phyloP scores from a whole-genome alignment of 2,329 filamentous ascomycete genomes.

The Chrysosporium queenslandicum region DNA sequence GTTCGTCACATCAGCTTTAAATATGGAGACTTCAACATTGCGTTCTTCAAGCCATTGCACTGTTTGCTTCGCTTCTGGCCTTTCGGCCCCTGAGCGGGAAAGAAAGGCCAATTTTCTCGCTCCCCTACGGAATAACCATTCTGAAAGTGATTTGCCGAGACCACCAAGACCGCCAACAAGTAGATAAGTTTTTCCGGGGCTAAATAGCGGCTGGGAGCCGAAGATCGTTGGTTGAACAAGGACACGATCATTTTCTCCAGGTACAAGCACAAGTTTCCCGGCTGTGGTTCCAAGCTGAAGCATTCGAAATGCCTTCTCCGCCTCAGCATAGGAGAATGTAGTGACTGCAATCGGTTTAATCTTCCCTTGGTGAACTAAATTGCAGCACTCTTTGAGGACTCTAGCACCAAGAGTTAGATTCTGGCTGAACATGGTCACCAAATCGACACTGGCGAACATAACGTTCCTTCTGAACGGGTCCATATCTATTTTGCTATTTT shows the following conservation, averaged over 20 bases:
- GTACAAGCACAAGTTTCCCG: slow-evolving; percentile 20
- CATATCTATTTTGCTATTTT: slow-evolving; percentile 13
- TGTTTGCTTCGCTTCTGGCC: not conserved
- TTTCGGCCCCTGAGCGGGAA: slow-evolving; percentile 20
- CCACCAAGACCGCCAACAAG: slow-evolving; percentile 11
- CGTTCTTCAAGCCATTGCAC: slow-evolving; percentile 8
- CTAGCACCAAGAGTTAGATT: slow-evolving; percentile 4
- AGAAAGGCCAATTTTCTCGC: slow-evolving; percentile 26
- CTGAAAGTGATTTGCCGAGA: slow-evolving; percentile 5
- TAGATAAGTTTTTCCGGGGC: slow-evolving; percentile 8
- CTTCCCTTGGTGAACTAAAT: not conserved
- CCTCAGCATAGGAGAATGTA: slow-evolving; percentile 15
- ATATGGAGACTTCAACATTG: slow-evolving; percentile 13
- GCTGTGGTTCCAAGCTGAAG: slow-evolving; percentile 26
- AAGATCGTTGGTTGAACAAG: slow-evolving; percentile 13
- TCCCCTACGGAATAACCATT: slow-evolving; percentile 14
- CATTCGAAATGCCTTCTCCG: slow-evolving; percentile 20
- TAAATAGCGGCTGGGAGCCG: slow-evolving; percentile 11
- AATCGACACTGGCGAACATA: slow-evolving; percentile 24
- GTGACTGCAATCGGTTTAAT: slow-evolving; percentile 10
- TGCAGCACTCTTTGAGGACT: not conserved
- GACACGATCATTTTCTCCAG: slow-evolving; percentile 8
- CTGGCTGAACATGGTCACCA: slow-evolving; percentile 12
- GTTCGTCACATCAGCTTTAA: slow-evolving; percentile 15
- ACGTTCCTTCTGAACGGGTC: slow-evolving; percentile 25